Percentiles rank a stretch among this genome's conserved stretches.
These are phyloP conservation scores for Tulasnella sp. DNA, from an alignment of 768 basidiomycete species.

Conservation along the genomic window DNA sequence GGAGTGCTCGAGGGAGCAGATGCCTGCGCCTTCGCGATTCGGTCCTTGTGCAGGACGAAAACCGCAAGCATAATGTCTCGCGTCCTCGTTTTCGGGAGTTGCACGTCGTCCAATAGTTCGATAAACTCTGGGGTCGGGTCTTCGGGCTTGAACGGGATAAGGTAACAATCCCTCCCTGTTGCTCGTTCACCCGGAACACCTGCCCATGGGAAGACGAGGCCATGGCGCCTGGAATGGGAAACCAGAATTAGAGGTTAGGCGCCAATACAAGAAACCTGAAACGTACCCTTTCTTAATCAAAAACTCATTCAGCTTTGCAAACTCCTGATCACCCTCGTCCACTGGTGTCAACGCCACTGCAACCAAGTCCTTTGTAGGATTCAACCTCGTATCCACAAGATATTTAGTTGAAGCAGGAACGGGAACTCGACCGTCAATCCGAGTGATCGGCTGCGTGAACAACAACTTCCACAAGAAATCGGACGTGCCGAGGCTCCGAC, in stretches of 20 bases:
- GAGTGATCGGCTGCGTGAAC: conserved; percentile 63
- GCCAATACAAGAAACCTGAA: conserved; percentile 6
- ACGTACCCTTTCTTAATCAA: conserved; percentile 68
- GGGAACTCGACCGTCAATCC: conserved; percentile 81
- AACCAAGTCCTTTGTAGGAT: conserved; percentile 70
- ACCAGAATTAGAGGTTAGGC: background rate
- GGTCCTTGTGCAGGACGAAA: conserved; percentile 67
- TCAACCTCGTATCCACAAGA: conserved; percentile 71
- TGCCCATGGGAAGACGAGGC: conserved; percentile 84
- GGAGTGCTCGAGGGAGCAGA: background rate
- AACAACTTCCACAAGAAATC: conserved; percentile 70
- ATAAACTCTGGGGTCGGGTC: conserved; percentile 78
- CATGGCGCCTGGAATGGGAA: conserved; percentile 60
- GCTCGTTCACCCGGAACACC: conserved; percentile 63
- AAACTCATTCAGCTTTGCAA: conserved; percentile 60
- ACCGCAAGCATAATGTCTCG: conserved; percentile 70
- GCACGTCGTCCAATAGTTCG: conserved; percentile 73
- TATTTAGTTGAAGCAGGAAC: conserved; percentile 72
- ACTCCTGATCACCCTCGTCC: conserved; percentile 46
- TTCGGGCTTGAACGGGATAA: conserved; percentile 66
- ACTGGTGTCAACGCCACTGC: conserved; percentile 67
- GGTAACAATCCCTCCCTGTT: conserved; percentile 81
- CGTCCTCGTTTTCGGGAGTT: conserved; percentile 60
- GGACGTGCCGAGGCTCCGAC: conserved; percentile 53
- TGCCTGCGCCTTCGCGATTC: conserved; percentile 1